Evolutionary conservation across 805 yeast genomes (phyloP).

Genomic region (Candida ponderosae): DNA sequence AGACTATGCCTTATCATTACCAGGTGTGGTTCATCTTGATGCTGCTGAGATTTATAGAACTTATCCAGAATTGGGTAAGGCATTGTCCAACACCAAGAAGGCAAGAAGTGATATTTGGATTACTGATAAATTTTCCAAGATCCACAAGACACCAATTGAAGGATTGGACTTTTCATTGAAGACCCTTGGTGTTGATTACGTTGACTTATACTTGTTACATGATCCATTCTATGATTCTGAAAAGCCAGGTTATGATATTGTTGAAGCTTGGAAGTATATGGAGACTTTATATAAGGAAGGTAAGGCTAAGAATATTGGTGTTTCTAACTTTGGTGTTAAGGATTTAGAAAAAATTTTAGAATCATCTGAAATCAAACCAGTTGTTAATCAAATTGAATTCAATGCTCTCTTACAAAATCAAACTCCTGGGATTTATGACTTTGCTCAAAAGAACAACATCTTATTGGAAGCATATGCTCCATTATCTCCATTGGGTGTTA

Average conservation of each 20-base stretch:
- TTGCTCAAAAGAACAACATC: slow-evolving; percentile 39
- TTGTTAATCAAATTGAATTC: slow-evolving; percentile 57
- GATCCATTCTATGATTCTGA: slow-evolving; percentile 29
- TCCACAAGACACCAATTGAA: slow-evolving; percentile 30
- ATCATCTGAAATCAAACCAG: slow-evolving; percentile 35
- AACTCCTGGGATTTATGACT: slow-evolving; percentile 46
- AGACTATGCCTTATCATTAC: slow-evolving; percentile 24
- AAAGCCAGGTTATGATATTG: slow-evolving; percentile 30
- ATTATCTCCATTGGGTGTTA: slow-evolving; percentile 50
- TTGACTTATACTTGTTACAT: slow-evolving; percentile 47
- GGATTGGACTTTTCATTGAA: slow-evolving; percentile 31
- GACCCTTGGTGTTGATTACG: slow-evolving; percentile 33
- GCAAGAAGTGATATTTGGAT: slow-evolving; percentile 44
- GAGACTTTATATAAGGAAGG: slow-evolving; percentile 44
- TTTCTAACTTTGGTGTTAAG: slow-evolving; percentile 47
- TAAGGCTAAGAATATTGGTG: slow-evolving; percentile 49
- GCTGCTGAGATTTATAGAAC: slow-evolving; percentile 52
- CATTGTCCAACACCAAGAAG: slow-evolving; percentile 30
- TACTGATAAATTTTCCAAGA: slow-evolving; percentile 42
- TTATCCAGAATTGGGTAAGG: slow-evolving; percentile 44
- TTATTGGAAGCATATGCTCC: slow-evolving; percentile 63
- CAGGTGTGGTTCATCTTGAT: slow-evolving; percentile 50
- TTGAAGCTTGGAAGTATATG: slow-evolving; percentile 44
- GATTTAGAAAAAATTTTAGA: slow-evolving; percentile 36
- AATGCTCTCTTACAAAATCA: slow-evolving; percentile 66